phyloP scores from a whole-genome alignment of 2,329 filamentous ascomycete genomes.

The Elsinoe necatrix region DNA sequence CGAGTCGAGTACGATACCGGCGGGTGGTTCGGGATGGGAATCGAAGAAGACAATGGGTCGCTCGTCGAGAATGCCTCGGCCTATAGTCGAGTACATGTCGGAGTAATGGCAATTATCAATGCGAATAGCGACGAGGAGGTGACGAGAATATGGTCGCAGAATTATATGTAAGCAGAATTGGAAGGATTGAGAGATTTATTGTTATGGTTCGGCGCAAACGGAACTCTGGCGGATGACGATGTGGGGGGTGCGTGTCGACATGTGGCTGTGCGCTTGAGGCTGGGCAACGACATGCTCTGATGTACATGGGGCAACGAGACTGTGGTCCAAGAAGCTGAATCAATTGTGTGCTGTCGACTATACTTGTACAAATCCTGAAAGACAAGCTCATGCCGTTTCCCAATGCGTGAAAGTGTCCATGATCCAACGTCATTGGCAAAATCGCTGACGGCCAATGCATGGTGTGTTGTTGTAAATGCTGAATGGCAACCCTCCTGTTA shows the following conservation, averaged over 20 bases:
- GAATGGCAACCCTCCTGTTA: no score
- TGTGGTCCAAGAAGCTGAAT: background rate
- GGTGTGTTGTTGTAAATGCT: no score
- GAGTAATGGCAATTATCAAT: background rate
- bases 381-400: background rate
- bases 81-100: constrained; percentile 6
- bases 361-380: background rate
- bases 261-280: constrained; percentile 4
- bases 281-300: background rate
- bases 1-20: constrained; percentile 16
- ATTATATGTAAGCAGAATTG: background rate
- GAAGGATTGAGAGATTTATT: background rate
- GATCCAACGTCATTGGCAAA: no score
- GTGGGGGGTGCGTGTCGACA: constrained; percentile 1
- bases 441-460: no score
- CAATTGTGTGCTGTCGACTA: background rate
- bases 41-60: constrained; percentile 20
- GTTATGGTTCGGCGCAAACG: background rate
- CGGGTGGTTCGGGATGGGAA: constrained; percentile 18
- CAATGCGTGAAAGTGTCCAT: background rate
- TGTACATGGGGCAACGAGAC: background rate
- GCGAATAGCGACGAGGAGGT: background rate
- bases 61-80: constrained; percentile 11
- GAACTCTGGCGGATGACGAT: background rate
- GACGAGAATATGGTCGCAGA: background rate